Evolutionary conservation across 176 grass and related monocot species (phyloP).

Genomic region (Thalia dealbata): DNA sequence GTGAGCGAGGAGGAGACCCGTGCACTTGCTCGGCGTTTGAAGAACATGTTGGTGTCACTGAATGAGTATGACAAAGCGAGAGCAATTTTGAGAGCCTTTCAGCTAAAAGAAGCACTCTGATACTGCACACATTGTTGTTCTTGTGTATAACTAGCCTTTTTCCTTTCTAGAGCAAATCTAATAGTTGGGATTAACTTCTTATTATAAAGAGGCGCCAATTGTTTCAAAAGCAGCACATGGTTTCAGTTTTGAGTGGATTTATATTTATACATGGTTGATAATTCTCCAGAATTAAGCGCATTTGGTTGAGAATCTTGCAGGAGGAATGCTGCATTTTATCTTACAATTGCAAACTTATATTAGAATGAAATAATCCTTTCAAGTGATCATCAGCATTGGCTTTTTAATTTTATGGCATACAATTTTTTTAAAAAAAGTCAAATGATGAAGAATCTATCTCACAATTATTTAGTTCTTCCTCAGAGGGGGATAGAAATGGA

Average conservation of each 20-base stretch:
- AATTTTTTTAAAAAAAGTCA: no score
- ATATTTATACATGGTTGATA: background rate
- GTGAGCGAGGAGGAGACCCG: slow-evolving; percentile 50
- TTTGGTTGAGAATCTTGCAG: background rate
- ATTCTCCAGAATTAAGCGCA: background rate
- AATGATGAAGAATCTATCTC: no score
- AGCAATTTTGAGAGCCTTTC: slow-evolving; percentile 56
- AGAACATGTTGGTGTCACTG: slow-evolving; percentile 46
- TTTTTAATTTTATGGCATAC: no score
- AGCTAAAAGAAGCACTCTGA: slow-evolving; percentile 88
- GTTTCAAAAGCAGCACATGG: background rate
- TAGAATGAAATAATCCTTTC: background rate
- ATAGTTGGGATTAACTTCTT: background rate
- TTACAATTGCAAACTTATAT: no score
- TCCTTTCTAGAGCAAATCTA: slow-evolving; percentile 4
- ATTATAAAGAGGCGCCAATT: background rate
- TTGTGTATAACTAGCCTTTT: slow-evolving; percentile 6
- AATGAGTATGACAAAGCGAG: slow-evolving; percentile 90
- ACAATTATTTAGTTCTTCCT: no score
- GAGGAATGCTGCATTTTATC: no score
- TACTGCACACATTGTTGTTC: background rate
- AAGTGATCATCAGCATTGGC: background rate
- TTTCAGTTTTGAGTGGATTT: background rate
- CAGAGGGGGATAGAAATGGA: no score
- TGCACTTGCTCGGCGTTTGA: slow-evolving; percentile 63